Evolutionary conservation across 2,329 filamentous ascomycete species (phyloP).

Genomic region (Lachnum nothofagi): DNA sequence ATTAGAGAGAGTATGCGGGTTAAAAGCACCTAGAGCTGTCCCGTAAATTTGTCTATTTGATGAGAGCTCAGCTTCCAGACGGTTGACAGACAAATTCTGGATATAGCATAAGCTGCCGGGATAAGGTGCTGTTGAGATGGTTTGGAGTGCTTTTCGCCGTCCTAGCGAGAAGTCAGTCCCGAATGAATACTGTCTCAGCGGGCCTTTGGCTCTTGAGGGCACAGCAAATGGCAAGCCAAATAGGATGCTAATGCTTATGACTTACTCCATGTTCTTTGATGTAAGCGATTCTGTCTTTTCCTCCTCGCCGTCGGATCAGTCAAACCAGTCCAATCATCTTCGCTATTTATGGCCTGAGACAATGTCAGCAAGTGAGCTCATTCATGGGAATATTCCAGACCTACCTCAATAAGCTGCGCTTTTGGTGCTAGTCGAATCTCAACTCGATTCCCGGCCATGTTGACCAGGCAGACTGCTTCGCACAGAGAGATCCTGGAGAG

Average conservation of each 20-base stretch:
- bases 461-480: too few species aligned
- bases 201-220: neutral
- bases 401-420: constrained; percentile 1
- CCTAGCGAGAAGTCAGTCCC: neutral
- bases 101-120: too few species aligned
- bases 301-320: constrained; percentile 25
- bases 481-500: neutral
- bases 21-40: too few species aligned
- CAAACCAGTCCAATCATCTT: constrained; percentile 33
- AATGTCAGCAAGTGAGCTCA: neutral
- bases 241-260: too few species aligned
- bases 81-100: too few species aligned
- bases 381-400: neutral
- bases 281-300: constrained; percentile 21
- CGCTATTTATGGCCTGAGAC: constrained; percentile 3
- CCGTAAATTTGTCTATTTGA: too few species aligned
- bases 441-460: neutral
- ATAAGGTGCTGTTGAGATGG: neutral
- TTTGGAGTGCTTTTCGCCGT: constrained; percentile 1
- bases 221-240: neutral
- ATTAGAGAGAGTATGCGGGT: too few species aligned
- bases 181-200: neutral
- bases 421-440: neutral
- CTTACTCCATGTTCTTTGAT: constrained; percentile 28
- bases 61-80: too few species aligned